Percentiles rank a stretch among this genome's conserved stretches.
Conservation (phyloP, 225 moss, liverwort and hornwort species). For the Polytrichum commune region DNA sequence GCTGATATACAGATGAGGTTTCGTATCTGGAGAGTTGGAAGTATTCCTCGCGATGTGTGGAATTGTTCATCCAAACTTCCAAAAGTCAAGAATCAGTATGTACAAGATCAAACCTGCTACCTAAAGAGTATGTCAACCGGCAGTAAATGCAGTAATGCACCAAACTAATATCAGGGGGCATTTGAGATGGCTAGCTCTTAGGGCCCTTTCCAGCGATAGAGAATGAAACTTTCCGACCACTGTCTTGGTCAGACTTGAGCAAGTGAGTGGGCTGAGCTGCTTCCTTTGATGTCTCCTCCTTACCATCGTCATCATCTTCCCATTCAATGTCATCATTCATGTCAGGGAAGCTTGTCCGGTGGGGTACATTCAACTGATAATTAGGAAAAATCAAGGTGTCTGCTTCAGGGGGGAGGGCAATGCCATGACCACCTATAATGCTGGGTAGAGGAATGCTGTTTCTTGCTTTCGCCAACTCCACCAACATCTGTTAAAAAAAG, state of each 20-base stretch:
- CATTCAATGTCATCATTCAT: slow-evolving; percentile 66
- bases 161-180: slow-evolving; percentile 1
- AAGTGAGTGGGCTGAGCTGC: slow-evolving; percentile 59
- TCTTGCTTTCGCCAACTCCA: slow-evolving; percentile 87
- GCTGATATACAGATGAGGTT: no score
- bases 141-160: neutral
- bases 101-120: slow-evolving; percentile 20
- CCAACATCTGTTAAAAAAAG: slow-evolving; percentile 44
- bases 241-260: slow-evolving; percentile 56
- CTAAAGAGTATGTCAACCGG: neutral
- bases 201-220: slow-evolving; percentile 69
- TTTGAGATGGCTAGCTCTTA: slow-evolving; percentile 36
- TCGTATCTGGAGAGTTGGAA: no score
- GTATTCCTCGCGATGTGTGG: no score
- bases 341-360: slow-evolving; percentile 48
- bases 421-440: slow-evolving; percentile 71
- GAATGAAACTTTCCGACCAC: slow-evolving; percentile 82
- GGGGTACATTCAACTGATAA: slow-evolving; percentile 78
- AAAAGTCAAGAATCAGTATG: slow-evolving; percentile 10
- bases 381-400: slow-evolving; percentile 81
- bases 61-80: no score
- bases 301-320: slow-evolving; percentile 60
- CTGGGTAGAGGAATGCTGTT: slow-evolving; percentile 87
- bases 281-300: slow-evolving; percentile 47
- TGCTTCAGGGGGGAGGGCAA: slow-evolving; percentile 80